Conservation (phyloP, 73 alveolate species). For the Paramecium sonneborni region DNA sequence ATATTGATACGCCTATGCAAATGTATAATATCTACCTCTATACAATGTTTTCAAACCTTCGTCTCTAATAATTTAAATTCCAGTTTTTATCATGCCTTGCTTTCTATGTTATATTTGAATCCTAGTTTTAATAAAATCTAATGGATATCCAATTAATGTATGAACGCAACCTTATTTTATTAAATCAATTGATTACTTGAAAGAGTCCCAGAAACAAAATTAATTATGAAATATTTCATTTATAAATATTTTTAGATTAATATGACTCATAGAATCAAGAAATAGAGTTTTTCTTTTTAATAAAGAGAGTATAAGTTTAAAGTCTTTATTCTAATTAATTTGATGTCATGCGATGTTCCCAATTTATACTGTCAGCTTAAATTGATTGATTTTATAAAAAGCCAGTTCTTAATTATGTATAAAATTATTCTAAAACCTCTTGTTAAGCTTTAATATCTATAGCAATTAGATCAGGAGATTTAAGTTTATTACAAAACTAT, state of each 20-base stretch:
- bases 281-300: background rate
- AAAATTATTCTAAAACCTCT: background rate
- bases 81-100: background rate
- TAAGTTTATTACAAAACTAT: background rate
- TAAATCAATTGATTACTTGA: background rate
- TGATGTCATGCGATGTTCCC: background rate
- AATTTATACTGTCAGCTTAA: background rate
- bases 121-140: slow-evolving; percentile 28
- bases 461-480: background rate
- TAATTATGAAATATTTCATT: background rate
- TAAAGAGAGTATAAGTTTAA: background rate
- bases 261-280: background rate
- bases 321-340: background rate
- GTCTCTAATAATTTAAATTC: background rate
- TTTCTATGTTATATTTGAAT: background rate
- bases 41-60: background rate
- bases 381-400: background rate
- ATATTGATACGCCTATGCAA: background rate
- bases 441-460: background rate
- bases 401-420: background rate
- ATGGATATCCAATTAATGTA: background rate
- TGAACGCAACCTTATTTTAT: background rate
- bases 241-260: background rate
- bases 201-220: background rate
- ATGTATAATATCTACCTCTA: background rate